Evolutionary conservation across 148 eudicot genomes (phyloP), one percentile per base, ranked within the genome.

Genomic region (Cornus controversa): DNA sequence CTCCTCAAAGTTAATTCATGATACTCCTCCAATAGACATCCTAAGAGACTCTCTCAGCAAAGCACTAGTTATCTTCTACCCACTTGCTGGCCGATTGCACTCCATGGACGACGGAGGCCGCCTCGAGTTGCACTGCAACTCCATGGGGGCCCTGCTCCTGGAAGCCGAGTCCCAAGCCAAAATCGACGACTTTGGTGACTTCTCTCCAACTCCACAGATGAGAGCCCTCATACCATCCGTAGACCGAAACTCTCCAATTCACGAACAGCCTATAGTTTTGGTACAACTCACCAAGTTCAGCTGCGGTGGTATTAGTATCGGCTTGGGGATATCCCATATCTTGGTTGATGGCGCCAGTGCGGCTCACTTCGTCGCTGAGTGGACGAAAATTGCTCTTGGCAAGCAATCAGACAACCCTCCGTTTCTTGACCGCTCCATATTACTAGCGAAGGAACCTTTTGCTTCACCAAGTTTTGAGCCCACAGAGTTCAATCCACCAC

Each of bases 291-390:
- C 85, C 1, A 45, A 66, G 26, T 72, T 83, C 28, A 14, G 63
- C 1, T 83, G 85, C 40, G 85, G 85, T 8, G 82, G 82, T 13
- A 70, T 83, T 70, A 69, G 79, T 24, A 60, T 83, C 4, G 80
- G 80, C 1, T 25, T 71, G 22, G 75, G 25, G 3, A 3, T 74
- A 10, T 64, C 85, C 2, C 82, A 83, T 23, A 71, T 76, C 5
- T 23, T 79, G 54, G 80, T 62, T 2, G 85, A 83, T 77, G 85
- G 82, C 3, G 29, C 40, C 7, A 66, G 80, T 29, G 85, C 85
- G 7, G 26, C 68, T 1, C 82, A 83, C 58, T 79, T 83, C 69
- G 18, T 83, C n/a, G 23, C 50, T 22, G 85, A 79, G 69, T 83
- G 85, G 85, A 37, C 82, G 0, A 78, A 68, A 42, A 2, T 83